Evolutionary conservation across 371 early-diverging fungal species (phyloP).

Genomic region (Basidiobolus meristosporus): DNA sequence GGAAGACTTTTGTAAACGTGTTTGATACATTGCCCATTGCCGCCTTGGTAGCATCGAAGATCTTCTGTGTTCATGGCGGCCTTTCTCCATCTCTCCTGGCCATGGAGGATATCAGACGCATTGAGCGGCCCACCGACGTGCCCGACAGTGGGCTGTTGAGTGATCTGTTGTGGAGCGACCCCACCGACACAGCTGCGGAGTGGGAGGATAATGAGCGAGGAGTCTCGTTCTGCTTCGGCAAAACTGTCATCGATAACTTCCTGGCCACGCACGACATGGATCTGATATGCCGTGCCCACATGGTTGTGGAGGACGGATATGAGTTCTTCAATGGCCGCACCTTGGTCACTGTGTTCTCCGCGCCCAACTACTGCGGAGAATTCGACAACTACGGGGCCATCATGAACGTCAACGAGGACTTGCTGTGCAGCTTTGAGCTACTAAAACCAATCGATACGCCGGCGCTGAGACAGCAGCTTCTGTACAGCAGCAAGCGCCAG

Average conservation of each 20-base stretch:
- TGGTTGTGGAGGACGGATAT: constrained; percentile 98
- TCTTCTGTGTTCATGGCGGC: constrained; percentile 98
- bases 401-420: constrained; percentile 85
- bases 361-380: constrained; percentile 98
- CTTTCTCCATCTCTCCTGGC: constrained; percentile 71
- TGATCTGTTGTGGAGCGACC: constrained; percentile 86
- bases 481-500: too few relatives aligned
- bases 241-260: constrained; percentile 74
- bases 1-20: constrained; percentile 95
- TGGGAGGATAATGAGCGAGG: constrained; percentile 99
- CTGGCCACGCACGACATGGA: constrained; percentile 80
- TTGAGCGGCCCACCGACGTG: constrained; percentile 88
- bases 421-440: constrained; percentile 52
- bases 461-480: too few relatives aligned
- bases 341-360: constrained; percentile 90
- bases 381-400: constrained; percentile 93
- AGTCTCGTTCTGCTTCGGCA: constrained; percentile 92
- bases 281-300: constrained; percentile 91
- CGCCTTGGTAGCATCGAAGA: constrained; percentile 90
- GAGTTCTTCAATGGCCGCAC: constrained; percentile 92
- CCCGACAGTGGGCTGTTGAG: constrained; percentile 88
- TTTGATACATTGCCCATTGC: constrained; percentile 97
- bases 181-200: constrained; percentile 48
- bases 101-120: constrained; percentile 88
- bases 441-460: constrained; percentile 52